These are phyloP conservation scores for Pythium rishiriense DNA, from an alignment of 352 stramenopile species.

Conservation along the genomic window DNA sequence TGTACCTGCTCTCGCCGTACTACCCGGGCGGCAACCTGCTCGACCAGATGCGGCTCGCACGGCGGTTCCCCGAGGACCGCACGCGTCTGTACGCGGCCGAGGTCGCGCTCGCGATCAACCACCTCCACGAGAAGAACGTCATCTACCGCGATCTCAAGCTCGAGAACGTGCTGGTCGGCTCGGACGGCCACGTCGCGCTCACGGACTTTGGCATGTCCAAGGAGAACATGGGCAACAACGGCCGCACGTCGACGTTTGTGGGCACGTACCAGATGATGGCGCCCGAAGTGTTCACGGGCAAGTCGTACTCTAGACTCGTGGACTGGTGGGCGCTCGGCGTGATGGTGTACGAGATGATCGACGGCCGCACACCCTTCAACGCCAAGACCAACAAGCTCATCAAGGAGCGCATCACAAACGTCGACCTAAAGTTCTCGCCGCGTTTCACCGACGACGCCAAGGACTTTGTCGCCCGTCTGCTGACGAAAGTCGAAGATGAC, in stretches of 20 bases:
- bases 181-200: conserved; percentile 94
- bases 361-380: conserved; percentile 86
- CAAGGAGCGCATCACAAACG: conserved; percentile 83
- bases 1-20: conserved; percentile 94
- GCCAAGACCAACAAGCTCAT: conserved; percentile 86
- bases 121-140: conserved; percentile 94
- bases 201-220: conserved; percentile 99
- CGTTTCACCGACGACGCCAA: conserved; percentile 83
- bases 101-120: conserved; percentile 94
- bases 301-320: conserved; percentile 86
- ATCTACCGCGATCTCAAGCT: conserved; percentile 99
- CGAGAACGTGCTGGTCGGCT: conserved; percentile 98
- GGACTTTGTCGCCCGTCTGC: conserved; percentile 83
- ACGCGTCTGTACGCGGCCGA: conserved; percentile 96
- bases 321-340: conserved; percentile 90
- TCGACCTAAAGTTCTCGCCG: conserved; percentile 80
- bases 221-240: conserved; percentile 92
- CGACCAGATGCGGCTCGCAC: conserved; percentile 87
- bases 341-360: conserved; percentile 91
- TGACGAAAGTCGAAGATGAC: conserved; percentile 93
- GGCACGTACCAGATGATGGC: conserved; percentile 94
- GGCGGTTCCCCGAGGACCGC: conserved; percentile 92
- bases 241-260: conserved; percentile 87
- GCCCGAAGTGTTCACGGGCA: conserved; percentile 86
- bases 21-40: conserved; percentile 96